Base-by-base conservation (phyloP, 2,329 filamentous ascomycete species). In the Mollisiaceae sp. region DNA sequence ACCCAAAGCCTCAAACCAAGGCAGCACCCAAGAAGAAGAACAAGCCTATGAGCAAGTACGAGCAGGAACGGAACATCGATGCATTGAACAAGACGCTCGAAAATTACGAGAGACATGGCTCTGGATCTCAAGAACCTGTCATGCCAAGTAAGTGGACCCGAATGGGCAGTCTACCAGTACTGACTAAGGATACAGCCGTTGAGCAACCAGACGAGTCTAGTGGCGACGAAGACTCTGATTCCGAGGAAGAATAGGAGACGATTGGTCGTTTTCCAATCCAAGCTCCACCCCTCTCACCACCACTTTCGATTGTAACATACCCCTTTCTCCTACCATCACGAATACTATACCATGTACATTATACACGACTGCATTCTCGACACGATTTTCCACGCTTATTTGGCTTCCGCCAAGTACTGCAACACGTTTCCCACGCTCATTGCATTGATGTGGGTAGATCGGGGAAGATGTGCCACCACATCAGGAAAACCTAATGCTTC, bases 41-140 rank as follows among this genome's bases (percentile, higher is more conserved):
- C 77, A 91, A 91, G 81, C 89, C 89, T 1, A 92, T 92, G 89
- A 89, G 87, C 78, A 90, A 90, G 78, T 79, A 81, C 39, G 89
- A 91, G 77, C 89, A 92, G 78, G 88, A 91, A 74, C 82, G 85
- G 50, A 88, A 86, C 69, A 89, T 92, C 72, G 82, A 85, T 69
- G 82, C 86, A 75, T 82, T 91, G 27, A 83, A 86, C 70, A 83
- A 86, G 74, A 83, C 87, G 68, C 81, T 89, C 70, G 82, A 81
- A n/a, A 77, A 24, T 22, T 83, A 74, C 56, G 66, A 71, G 20
- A 66, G 71, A 69, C 67, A 70, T 22, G 66, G 62, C 59, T 74
- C 72, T 59, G 69, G 69, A 22, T 74, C 75, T 20, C 79, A 82
- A 69, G 81, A 82, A 70, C 79, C 80, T 24, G 73, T 70, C 66